Evolutionary conservation across 75 land plant species (phyloP).

Genomic region (Azolla pinnata): DNA sequence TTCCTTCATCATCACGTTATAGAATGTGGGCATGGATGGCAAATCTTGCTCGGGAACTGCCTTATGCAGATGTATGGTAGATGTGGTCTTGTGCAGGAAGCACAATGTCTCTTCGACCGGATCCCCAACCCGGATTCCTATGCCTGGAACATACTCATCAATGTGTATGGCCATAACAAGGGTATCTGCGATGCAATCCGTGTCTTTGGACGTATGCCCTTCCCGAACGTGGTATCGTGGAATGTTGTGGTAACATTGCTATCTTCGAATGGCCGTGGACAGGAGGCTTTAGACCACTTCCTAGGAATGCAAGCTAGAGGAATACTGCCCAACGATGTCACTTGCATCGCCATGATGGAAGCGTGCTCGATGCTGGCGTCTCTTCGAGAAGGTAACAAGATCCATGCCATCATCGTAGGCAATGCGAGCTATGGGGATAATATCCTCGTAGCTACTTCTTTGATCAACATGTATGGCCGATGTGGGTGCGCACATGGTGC

Average conservation of each 20-base stretch:
- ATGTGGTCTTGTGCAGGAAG: slow-evolving; percentile 1
- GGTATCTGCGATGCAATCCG: not conserved
- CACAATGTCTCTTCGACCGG: not conserved
- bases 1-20: not conserved
- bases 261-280: slow-evolving; percentile 3
- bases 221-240: slow-evolving; percentile 8
- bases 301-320: slow-evolving; percentile 28
- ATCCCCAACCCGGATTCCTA: not conserved
- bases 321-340: slow-evolving; percentile 30
- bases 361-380: slow-evolving; percentile 43
- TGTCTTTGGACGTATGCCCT: slow-evolving; percentile 1
- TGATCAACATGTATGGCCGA: slow-evolving; percentile 43
- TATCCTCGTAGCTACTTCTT: slow-evolving; percentile 21
- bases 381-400: slow-evolving; percentile 29
- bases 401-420: slow-evolving; percentile 26
- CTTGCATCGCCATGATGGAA: slow-evolving; percentile 34
- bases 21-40: slow-evolving; percentile 5
- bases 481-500: slow-evolving; percentile 12
- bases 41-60: not conserved
- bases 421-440: slow-evolving; percentile 15
- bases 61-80: slow-evolving; percentile 3
- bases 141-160: slow-evolving; percentile 3
- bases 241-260: not conserved
- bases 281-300: slow-evolving; percentile 26
- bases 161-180: not conserved